Base-by-base conservation (phyloP, 2,329 filamentous ascomycete species). In the Cryphonectria nitschkei region DNA sequence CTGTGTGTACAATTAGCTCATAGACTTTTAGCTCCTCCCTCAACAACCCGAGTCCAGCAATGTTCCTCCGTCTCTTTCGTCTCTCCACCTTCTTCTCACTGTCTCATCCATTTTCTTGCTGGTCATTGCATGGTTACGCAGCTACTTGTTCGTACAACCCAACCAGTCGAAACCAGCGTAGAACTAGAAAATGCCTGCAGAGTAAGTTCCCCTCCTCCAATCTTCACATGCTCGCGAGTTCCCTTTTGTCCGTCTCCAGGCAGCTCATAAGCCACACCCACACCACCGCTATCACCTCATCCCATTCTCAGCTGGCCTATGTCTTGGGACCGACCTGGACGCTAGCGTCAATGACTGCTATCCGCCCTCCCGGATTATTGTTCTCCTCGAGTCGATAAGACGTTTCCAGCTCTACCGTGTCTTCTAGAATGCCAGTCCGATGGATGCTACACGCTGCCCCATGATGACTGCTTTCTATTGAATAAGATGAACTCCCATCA, bases 111-210 rank as follows among this genome's bases (percentile, higher is more conserved):
- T 43, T 14, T 64, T 16, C 7, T 19, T 7, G 26, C 54, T 58
- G 26, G 6, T 16, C 54, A 61, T 34, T 34, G 34, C 32, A 14
- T 34, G 19, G 16, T 61, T 14, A 26, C 16, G 39, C 58, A 61
- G 39, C 13, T 22, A 39, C 34, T 19, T 58, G 14, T 58, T 58
- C 6, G 54, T 58, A 58, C 54, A 34, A 19, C 46, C 43, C 61
- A 58, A 39, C 7, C 65, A 29, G 26, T 52, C 56, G 52, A 29
- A 22, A 16, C 67, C 61, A 39, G 26, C 32, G 54, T 64, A 39
- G 43, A 69, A 39, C 67, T 68, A 60, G 4, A 69, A 68, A 41
- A 71, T 71, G 70, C 56, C 67, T 67, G 63, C 63, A 71, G 70
- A 71, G 67, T 71, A 69, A 71, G 70, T 71, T 26, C 46, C 32